Evolutionary conservation across 2,329 filamentous ascomycete species (phyloP).

Genomic region (Blastomyces parvus): DNA sequence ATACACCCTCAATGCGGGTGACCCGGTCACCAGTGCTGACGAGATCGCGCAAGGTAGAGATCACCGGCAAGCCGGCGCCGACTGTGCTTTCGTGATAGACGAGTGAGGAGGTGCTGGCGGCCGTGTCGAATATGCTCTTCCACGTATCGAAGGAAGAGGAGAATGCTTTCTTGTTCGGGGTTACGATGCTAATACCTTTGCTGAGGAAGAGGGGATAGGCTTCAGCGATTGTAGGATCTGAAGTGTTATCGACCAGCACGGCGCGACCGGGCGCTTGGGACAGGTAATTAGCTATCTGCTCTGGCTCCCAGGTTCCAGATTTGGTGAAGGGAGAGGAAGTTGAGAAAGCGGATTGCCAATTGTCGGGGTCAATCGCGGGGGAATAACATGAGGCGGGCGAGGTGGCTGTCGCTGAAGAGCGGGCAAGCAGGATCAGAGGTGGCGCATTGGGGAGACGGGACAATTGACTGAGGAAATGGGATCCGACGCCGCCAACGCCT

Average conservation of each 20-base stretch:
- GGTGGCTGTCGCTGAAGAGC: constrained; percentile 74
- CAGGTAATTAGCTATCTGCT: constrained; percentile 69
- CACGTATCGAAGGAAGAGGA: constrained; percentile 71
- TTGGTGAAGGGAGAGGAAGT: constrained; percentile 52
- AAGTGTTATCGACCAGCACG: constrained; percentile 91
- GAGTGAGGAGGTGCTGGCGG: constrained; percentile 55
- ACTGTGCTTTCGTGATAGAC: constrained; percentile 94
- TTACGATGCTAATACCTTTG: constrained; percentile 80
- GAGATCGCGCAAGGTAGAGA: constrained; percentile 90
- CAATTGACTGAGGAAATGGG: constrained; percentile 79
- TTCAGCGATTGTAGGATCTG: constrained; percentile 73
- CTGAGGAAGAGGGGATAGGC: constrained; percentile 72
- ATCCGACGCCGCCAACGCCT: constrained; percentile 91
- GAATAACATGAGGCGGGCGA: constrained; percentile 58
- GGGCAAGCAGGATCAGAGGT: constrained; percentile 73
- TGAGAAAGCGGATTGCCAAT: constrained; percentile 52
- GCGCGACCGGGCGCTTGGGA: constrained; percentile 65
- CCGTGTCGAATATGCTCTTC: constrained; percentile 73
- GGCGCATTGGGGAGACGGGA: constrained; percentile 59
- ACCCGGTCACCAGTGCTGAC: constrained; percentile 88
- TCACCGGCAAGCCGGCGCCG: constrained; percentile 83
- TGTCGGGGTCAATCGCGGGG: constrained; percentile 50
- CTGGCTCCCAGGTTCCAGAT: constrained; percentile 45
- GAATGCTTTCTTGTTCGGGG: constrained; percentile 98
- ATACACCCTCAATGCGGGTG: constrained; percentile 89